Conservation (phyloP, 2,329 filamentous ascomycete genomes). For the Lizonia empirigonia region DNA sequence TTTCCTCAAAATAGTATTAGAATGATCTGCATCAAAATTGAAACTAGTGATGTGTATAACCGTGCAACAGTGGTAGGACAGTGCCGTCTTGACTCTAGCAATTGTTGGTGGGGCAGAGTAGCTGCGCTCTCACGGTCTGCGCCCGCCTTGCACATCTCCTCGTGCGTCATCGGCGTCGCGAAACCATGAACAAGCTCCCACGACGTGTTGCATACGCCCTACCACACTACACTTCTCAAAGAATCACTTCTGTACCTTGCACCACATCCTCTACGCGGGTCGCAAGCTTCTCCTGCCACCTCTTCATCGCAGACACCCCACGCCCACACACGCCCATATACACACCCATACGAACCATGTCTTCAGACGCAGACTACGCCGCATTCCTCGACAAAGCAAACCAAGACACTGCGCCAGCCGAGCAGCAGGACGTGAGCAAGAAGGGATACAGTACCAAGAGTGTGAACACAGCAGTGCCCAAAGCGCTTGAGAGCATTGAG, state of each 20-base stretch:
- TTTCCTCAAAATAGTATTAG: background rate
- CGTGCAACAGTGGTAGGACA: background rate
- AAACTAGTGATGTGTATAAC: too few relatives aligned
- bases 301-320: background rate
- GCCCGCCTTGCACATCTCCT: constrained; percentile 15
- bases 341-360: constrained; percentile 57
- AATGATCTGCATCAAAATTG: too few relatives aligned
- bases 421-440: constrained; percentile 33
- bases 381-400: constrained; percentile 89
- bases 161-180: constrained; percentile 35
- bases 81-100: background rate
- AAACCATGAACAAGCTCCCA: constrained; percentile 25
- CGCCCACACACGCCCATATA: background rate
- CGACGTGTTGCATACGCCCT: constrained; percentile 14
- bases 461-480: constrained; percentile 63
- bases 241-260: background rate
- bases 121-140: background rate
- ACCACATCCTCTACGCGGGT: background rate
- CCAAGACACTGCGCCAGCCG: constrained; percentile 58
- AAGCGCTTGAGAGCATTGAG: constrained; percentile 49
- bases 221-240: background rate
- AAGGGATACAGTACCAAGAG: constrained; percentile 41
- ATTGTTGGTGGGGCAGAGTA: constrained; percentile 11
- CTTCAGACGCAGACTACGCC: constrained; percentile 81
- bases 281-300: background rate